Base-by-base conservation (phyloP, 2,329 filamentous ascomycete species). In the Zymoseptoria tritici region DNA sequence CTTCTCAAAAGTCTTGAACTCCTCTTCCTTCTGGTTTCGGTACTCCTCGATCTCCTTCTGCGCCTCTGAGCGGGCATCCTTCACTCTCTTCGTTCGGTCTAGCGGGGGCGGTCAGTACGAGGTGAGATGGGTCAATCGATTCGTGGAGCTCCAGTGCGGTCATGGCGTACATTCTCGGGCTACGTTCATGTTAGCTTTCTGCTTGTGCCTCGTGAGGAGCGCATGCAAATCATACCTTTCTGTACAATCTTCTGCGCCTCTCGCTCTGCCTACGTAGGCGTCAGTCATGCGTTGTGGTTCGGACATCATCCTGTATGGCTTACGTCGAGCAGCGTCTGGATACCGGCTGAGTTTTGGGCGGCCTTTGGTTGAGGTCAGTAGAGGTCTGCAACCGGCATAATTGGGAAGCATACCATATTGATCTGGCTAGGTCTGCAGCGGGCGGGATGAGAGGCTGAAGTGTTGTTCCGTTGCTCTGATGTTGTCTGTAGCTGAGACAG, bases 171-270 rank as follows among this genome's bases (percentile, higher is more conserved):
- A 96, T 85, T 96, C 91, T 85, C 91, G 85, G 72, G 91, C 90
- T 95, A 51, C 56, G 13, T n/a, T 31, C 89, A 89, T 92, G 57
- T 59, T 54, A 64, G 60, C 53, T 31, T 46, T 55, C 16, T 46
- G 36, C 11, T 16, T 6, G 13, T 46, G 13, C 16, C 36, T 16
- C 36, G n/a, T 46, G 13, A n/a, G 5, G 13, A 46, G 36, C 36
- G 36, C 36, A 46, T n/a, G 36, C 36, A 52, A 4, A 20, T n/a
- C 80, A 62, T 76, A 95, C 93, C 90, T 84, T 94, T 91, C 78
- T 97, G 93, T 60, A 99, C 92, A 76, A 99, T 99, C 84, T 97
- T 97, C 79, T 96, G 93, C 63, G 94, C 94, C 78, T 97, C 93
- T 78, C 91, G 89, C 84, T 99, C 94, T 71, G 94, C 92, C 93